Percentiles rank a stretch among this genome's conserved stretches.
Evolutionary conservation across 352 stramenopile species (phyloP).

Genomic region (Phytophthora crassamura): DNA sequence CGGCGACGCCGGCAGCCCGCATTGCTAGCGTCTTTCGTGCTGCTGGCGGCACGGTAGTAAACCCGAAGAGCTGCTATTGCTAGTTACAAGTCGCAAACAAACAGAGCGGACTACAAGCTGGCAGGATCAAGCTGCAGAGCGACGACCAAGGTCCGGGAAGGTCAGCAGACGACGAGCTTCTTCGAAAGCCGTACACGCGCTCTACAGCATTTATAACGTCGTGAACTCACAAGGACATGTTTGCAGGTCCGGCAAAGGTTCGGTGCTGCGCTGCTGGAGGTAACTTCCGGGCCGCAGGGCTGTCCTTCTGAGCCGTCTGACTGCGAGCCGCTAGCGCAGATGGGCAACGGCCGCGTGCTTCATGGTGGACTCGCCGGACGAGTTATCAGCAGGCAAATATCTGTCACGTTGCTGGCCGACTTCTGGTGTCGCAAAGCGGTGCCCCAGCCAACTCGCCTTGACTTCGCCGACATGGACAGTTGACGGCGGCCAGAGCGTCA

Average conservation of each 20-base stretch:
- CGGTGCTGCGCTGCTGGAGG: conserved; percentile 16
- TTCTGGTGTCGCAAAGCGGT: conserved; percentile 21
- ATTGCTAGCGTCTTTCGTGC: no score
- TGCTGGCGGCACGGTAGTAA: no score
- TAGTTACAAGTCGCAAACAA: no score
- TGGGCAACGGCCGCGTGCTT: not conserved
- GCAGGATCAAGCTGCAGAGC: no score
- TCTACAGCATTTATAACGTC: no score
- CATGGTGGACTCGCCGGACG: no score
- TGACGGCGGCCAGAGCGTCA: not conserved
- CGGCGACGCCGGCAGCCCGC: no score
- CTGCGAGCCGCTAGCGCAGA: not conserved
- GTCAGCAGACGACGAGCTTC: no score
- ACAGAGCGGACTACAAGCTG: no score
- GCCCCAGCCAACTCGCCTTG: not conserved
- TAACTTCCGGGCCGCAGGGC: conserved; percentile 6
- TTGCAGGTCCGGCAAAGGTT: not conserved
- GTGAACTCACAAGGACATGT: not conserved
- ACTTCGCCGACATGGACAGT: conserved; percentile 3
- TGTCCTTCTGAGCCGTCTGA: conserved; percentile 36
- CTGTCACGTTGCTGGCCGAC: conserved; percentile 20
- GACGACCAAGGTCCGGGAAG: no score
- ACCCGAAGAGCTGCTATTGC: no score
- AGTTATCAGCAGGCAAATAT: not conserved
- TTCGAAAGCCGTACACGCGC: no score